Base-by-base conservation (phyloP, 176 grass and related monocot species). In the Puya raimondii region DNA sequence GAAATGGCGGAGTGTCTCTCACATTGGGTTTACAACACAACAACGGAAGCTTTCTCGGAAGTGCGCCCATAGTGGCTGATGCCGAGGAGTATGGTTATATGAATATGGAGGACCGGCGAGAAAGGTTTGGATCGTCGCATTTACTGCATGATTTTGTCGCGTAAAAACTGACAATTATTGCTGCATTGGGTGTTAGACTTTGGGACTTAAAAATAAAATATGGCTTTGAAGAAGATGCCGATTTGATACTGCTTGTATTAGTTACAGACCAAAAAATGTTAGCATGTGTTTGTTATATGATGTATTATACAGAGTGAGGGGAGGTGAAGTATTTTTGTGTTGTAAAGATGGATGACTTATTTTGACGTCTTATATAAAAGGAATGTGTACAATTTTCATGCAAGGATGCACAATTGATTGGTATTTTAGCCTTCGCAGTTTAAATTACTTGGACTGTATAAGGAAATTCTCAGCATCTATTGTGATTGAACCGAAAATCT, bases 121-220 rank as follows among this genome's bases (percentile, higher is more conserved):
- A 91, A 75, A 77, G 83, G 22, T 96, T 96, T 72, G 70, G 74
- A 15, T 80, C 92, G 12, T 81, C 92, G 59, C 86, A 96, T 79
- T 75, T 92, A 48, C 82, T 87, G 76, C 88, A 92, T 85, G 92
- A 96, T 85, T 96, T 90, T 85, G 93, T 97, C 11, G 69, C 84
- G 11, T 96, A 64, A 85, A 81, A 42, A 22, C 66, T 26, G 52
- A 22, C 17, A 10, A 4, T 20, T 25, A 29, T 11, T 18, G 47
- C 50, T 81, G 84, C 82, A 81, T 74, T 80, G 76, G 53, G 33
- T 42, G 33, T 42, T 42, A 42, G 48, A 68, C 20, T 59, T 16
- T 59, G 27, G 21, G 78, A 81, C 67, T 29, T 75, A 70, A 75
- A 78, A 81, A 88, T 80, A 79, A 61, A 29, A 61, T 82, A 64